Base-by-base conservation (phyloP, 805 yeast genomes). In the Candida boleticola region DNA sequence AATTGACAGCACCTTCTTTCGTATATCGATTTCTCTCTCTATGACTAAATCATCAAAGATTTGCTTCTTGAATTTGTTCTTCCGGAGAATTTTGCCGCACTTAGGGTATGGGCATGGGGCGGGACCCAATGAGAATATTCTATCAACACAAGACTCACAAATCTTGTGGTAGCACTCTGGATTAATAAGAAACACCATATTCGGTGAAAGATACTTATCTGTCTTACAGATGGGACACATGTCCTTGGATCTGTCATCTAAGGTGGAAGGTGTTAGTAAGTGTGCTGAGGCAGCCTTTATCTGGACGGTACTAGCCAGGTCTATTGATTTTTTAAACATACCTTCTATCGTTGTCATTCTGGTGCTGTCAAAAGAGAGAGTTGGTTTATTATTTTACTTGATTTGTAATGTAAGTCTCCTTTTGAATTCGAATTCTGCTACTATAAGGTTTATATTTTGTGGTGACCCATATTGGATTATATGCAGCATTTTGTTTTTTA, bases 141-240 rank as follows among this genome's bases (percentile, higher is more conserved):
- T 77, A 63, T 93, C 98, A 33, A 92, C 98, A 66, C 99, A 93
- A 1, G 95, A 82, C 53, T 85, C 97, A 67, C 99, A 93, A 63
- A 93, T 92, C 71, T 89, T 92, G 60, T 93, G 99, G 60, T 93
- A 93, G 66, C 99, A 93, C 62, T 93, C 99, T 0, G 98, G 96
- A 55, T 93, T 93, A 49, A 93, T 89, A 42, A 92, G 77, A 58
- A 93, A 92, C 50, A 77, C 81, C 83, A 93, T 85, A 52, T 90
- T 89, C 20, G 98, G 98, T 35, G 96, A 88, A 47, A 93, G 73
- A 62, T 93, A 93, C 60, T 90, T 72, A 64, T 92, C 96, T 36
- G 97, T 89, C 66, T 92, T 89, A 74, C 99, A 93, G 55, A 93
- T 89, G 23, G 98, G 98, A 72, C 99, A 93, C 81, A 90, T 85